A percentile compares a stretch with the other conserved stretches of the same genome.
Conservation (phyloP, 106 monocot species). For the Narthecium ossifragum region DNA sequence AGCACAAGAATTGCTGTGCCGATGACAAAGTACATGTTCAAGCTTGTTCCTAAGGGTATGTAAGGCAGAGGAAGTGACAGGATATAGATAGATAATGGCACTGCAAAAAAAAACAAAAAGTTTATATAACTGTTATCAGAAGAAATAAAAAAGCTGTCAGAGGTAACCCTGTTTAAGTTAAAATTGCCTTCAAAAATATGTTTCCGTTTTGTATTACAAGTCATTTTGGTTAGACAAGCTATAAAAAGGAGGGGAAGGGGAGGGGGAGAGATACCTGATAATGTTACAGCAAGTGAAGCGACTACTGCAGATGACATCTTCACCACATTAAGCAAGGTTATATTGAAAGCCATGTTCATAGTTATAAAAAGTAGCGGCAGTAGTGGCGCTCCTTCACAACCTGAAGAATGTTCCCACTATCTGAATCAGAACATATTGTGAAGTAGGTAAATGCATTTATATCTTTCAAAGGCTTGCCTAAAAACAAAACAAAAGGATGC, state of each 20-base stretch:
- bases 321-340: slow-evolving; percentile 83
- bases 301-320: slow-evolving; percentile 93
- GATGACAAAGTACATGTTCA: slow-evolving; percentile 51
- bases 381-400: slow-evolving; percentile 89
- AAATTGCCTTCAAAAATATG: background rate
- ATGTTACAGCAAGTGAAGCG: slow-evolving; percentile 66
- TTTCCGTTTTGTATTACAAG: background rate
- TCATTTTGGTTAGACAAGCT: background rate
- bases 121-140: background rate
- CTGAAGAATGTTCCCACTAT: slow-evolving; percentile 27
- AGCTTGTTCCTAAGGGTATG: slow-evolving; percentile 46
- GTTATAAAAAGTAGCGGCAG: slow-evolving; percentile 74
- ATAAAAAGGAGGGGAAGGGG: background rate
- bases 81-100: slow-evolving; percentile 77
- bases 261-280: slow-evolving; percentile 51
- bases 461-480: too few relatives aligned
- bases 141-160: background rate
- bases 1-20: slow-evolving; percentile 70
- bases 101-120: slow-evolving; percentile 35
- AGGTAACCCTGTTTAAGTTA: background rate
- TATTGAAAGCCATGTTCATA: slow-evolving; percentile 88
- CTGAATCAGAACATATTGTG: background rate
- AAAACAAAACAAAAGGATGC: too few relatives aligned
- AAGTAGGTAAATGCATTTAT: background rate
- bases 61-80: slow-evolving; percentile 83